These are phyloP conservation scores for Suillus placidus DNA, from an alignment of 768 basidiomycete species.

Conservation along the genomic window DNA sequence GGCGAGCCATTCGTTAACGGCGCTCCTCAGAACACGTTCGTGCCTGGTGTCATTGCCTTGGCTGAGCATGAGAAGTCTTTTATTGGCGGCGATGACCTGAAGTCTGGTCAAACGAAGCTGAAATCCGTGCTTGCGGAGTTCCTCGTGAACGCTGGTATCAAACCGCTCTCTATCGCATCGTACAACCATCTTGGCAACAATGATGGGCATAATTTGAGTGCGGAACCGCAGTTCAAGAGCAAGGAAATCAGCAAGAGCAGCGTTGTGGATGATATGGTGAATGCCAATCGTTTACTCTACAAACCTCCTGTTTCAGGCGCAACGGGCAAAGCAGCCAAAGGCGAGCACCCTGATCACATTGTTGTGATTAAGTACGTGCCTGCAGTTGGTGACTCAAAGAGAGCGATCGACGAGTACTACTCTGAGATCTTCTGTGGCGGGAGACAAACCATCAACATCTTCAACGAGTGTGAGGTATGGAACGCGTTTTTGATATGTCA, in stretches of 20 bases:
- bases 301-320: constrained; percentile 69
- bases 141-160: constrained; percentile 98
- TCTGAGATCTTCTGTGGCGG: constrained; percentile 98
- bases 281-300: constrained; percentile 85
- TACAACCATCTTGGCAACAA: constrained; percentile 99
- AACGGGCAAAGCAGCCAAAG: constrained; percentile 67
- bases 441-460: constrained; percentile 91
- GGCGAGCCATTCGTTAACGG: constrained; percentile 96
- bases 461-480: constrained; percentile 93
- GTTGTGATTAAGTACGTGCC: constrained; percentile 98
- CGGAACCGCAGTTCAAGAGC: constrained; percentile 92
- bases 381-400: constrained; percentile 95
- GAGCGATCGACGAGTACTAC: constrained; percentile 99
- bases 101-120: constrained; percentile 97
- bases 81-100: constrained; percentile 97
- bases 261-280: constrained; percentile 98
- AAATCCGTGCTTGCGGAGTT: constrained; percentile 98
- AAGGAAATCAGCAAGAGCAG: constrained; percentile 98
- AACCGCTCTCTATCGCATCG: constrained; percentile 93
- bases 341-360: constrained; percentile 97
- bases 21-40: constrained; percentile 98
- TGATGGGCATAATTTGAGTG: constrained; percentile 89
- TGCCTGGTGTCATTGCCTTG: constrained; percentile 91
- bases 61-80: constrained; percentile 88
- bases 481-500: constrained; percentile 4